Evolutionary conservation across 371 early-diverging fungal genomes (phyloP).

Genomic region (Choanephora cucurbitarum): DNA sequence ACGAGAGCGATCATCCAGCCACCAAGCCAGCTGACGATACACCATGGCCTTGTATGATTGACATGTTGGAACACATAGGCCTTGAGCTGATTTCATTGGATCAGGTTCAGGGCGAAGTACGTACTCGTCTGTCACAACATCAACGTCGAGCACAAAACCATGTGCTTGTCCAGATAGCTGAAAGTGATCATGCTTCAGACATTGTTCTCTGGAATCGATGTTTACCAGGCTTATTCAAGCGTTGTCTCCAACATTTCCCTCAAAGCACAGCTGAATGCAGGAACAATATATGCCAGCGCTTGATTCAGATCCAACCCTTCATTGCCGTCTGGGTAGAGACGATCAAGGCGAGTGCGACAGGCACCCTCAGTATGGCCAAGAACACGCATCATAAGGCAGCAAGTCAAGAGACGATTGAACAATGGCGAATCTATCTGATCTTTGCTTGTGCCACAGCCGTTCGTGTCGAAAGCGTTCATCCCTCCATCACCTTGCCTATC

Average conservation of each 20-base stretch:
- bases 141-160: constrained; percentile 40
- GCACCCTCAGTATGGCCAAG: constrained; percentile 50
- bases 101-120: constrained; percentile 47
- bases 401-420: constrained; percentile 67
- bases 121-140: constrained; percentile 53
- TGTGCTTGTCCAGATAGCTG: constrained; percentile 40
- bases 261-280: constrained; percentile 62
- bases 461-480: constrained; percentile 28
- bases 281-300: constrained; percentile 58
- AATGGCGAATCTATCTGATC: constrained; percentile 77
- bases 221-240: constrained; percentile 68
- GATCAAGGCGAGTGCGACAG: constrained; percentile 35
- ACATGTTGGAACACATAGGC: constrained; percentile 43
- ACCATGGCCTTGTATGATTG: constrained; percentile 4
- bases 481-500: constrained; percentile 23
- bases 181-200: constrained; percentile 54
- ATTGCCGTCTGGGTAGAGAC: constrained; percentile 61
- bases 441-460: constrained; percentile 71
- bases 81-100: constrained; percentile 58
- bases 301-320: constrained; percentile 65
- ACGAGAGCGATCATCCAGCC: no score
- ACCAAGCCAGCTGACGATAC: no score
- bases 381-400: constrained; percentile 43
- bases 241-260: constrained; percentile 65
- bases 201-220: constrained; percentile 60